phyloP scores from a whole-genome alignment of 768 basidiomycete species.

The Mycena belliarum region DNA sequence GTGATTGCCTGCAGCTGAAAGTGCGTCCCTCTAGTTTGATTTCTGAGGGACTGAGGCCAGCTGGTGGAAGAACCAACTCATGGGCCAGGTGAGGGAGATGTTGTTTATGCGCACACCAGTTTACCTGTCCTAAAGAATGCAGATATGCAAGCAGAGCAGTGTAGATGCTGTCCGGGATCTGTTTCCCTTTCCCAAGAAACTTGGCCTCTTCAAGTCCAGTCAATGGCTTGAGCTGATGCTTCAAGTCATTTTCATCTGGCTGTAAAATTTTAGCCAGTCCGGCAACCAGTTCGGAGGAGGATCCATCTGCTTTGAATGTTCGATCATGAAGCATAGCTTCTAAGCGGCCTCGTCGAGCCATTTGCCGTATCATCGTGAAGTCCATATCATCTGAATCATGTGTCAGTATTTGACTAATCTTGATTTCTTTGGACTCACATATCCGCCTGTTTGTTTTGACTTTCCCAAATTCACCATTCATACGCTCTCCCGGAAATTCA shows the following conservation, averaged over 20 bases:
- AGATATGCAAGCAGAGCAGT: not conserved
- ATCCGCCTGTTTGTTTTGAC: constrained; percentile 9
- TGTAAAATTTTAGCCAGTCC: too few relatives aligned
- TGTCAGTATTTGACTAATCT: not conserved
- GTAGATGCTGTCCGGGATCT: not conserved
- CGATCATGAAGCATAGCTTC: too few relatives aligned
- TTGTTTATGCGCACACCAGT: not conserved
- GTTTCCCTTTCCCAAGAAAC: not conserved
- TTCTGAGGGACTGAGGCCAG: not conserved
- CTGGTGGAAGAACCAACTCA: not conserved
- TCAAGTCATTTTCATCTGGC: too few relatives aligned
- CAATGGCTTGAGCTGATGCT: too few relatives aligned
- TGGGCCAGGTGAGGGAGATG: not conserved
- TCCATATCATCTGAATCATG: not conserved
- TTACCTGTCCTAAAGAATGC: not conserved
- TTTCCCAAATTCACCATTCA: constrained; percentile 18
- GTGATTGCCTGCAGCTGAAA: not conserved
- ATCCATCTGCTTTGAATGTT: too few relatives aligned
- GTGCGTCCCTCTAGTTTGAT: not conserved
- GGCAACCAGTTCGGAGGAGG: too few relatives aligned
- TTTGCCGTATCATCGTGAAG: too few relatives aligned
- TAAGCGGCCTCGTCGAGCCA: too few relatives aligned
- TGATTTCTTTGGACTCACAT: not conserved
- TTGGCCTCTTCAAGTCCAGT: not conserved
- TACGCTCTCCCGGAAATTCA: constrained; percentile 19